A percentile compares a stretch with the other conserved stretches of the same genome.
phyloP scores from a whole-genome alignment of 441 rosid species.

The Isatis lusitanica region DNA sequence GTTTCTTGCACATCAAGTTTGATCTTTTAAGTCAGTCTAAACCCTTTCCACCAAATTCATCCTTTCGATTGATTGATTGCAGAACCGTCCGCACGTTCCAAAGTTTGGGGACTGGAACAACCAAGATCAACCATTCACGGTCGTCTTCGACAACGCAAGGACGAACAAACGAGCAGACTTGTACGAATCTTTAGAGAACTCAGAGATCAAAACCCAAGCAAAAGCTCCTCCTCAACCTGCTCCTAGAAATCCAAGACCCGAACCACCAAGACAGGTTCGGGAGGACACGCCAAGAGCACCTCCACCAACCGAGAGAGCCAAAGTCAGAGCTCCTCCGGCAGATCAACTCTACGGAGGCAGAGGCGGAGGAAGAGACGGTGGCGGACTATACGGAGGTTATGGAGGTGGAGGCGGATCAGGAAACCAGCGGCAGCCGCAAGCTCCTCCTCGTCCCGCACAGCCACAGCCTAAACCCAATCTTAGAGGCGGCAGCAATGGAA shows the following conservation, averaged over 20 bases:
- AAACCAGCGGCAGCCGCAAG: conserved; percentile 17
- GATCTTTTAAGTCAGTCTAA: background rate
- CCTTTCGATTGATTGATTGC: background rate
- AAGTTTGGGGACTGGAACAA: conserved; percentile 40
- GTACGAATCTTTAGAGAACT: conserved; percentile 29
- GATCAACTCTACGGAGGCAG: conserved; percentile 22
- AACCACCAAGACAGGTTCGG: conserved; percentile 21
- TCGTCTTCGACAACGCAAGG: conserved; percentile 37
- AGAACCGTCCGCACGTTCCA: conserved; percentile 41
- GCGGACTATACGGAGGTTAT: conserved; percentile 30
- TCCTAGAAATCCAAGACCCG: conserved; percentile 23
- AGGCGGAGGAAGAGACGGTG: background rate
- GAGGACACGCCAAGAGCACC: conserved; percentile 4
- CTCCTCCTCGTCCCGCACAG: conserved; percentile 25
- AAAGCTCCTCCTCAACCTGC: conserved; percentile 28
- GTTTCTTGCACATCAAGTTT: conserved; percentile 13
- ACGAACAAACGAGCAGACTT: conserved; percentile 34
- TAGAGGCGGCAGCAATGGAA: conserved; percentile 31
- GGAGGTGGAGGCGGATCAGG: conserved; percentile 30
- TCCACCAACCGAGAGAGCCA: conserved; percentile 22
- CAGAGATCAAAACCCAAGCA: conserved; percentile 8
- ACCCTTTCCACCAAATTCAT: background rate
- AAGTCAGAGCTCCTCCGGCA: conserved; percentile 26
- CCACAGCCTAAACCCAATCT: conserved; percentile 8
- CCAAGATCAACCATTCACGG: conserved; percentile 39